Evolutionary conservation across 768 basidiomycete species (phyloP).

Genomic region (Leccinum boreale): DNA sequence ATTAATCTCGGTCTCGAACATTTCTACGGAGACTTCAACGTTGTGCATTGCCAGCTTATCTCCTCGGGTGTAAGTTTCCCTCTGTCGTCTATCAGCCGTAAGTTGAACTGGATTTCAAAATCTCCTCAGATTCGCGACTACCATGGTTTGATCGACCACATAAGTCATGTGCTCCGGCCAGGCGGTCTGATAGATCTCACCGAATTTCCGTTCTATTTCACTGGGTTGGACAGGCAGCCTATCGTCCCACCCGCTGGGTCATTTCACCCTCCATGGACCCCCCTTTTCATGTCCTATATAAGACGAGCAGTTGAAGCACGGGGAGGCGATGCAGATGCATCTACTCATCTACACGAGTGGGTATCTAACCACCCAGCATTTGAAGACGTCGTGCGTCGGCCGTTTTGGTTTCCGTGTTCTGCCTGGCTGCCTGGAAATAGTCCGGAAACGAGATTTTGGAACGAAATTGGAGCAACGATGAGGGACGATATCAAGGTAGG

Average conservation of each 20-base stretch:
- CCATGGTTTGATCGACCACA: slow-evolving; percentile 58
- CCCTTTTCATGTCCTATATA: slow-evolving; percentile 60
- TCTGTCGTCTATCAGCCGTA: slow-evolving; percentile 4
- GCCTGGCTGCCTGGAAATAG: slow-evolving; percentile 40
- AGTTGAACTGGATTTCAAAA: slow-evolving; percentile 13
- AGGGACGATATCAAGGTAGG: slow-evolving; percentile 58
- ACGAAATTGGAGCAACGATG: slow-evolving; percentile 44
- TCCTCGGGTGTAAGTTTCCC: slow-evolving; percentile 62
- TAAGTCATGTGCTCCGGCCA: slow-evolving; percentile 62
- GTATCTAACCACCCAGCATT: slow-evolving; percentile 50
- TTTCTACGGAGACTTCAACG: slow-evolving; percentile 75
- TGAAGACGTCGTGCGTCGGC: slow-evolving; percentile 54
- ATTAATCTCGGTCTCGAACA: slow-evolving; percentile 83
- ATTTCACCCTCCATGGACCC: slow-evolving; percentile 52
- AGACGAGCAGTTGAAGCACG: slow-evolving; percentile 48
- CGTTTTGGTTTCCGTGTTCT: slow-evolving; percentile 63
- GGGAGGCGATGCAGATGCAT: slow-evolving; percentile 65
- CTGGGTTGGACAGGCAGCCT: slow-evolving; percentile 47
- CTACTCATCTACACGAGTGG: slow-evolving; percentile 54
- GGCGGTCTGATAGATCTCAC: slow-evolving; percentile 63
- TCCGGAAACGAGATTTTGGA: slow-evolving; percentile 31
- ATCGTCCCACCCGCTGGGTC: slow-evolving; percentile 42
- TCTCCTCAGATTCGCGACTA: slow-evolving; percentile 64
- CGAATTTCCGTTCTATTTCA: slow-evolving; percentile 69
- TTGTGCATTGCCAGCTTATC: slow-evolving; percentile 69